Base-by-base conservation (phyloP, 257 asterid genomes). In the Solanum stenotomum region DNA sequence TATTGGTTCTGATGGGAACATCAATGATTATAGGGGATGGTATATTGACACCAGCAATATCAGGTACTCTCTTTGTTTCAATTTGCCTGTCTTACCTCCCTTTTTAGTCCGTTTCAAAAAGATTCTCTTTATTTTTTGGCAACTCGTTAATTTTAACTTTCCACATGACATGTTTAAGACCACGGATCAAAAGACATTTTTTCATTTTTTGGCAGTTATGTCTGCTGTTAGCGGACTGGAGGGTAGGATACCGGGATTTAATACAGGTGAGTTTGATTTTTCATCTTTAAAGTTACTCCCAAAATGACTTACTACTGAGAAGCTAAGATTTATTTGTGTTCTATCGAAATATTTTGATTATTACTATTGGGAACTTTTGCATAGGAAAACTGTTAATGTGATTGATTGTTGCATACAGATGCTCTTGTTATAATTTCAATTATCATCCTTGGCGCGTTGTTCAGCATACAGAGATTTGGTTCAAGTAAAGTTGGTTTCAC, bases 11-110 rank as follows among this genome's bases (percentile, higher is more conserved):
- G 86, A 92, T 90, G 92, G 99, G 99, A 86, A 95, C 99, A 6
- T 96, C 98, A 77, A 95, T 96, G 98, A 94, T 96, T 68, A 95
- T 96, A 38, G 99, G 98, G 65, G 99, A 96, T 85, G 98, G 99
- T 87, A 95, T 96, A 90, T 91, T 96, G 85, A 96, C 99, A 42
- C 99, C 99, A 31, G 99, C 99, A 63, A 95, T 96, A 84, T 95
- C 99, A 91, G 99, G 99, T 56, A 56, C 67, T 56, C 67, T 3
- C 65, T 20, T 4, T 20, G 67, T 56, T 56, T 56, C 67, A 56
- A 56, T 56, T 20, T 56, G 11, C 3, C 0, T 56, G 11, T 56
- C 25, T 56, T 52, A 52, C 63, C 22, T 52, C 22, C n/a, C 61
- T 52, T 16, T 52, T 52, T 52, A 52, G 23, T 16, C 9, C 27